These are phyloP conservation scores for Neurospora sp. DNA, from an alignment of 495 filamentous ascomycete species.

Conservation along the genomic window DNA sequence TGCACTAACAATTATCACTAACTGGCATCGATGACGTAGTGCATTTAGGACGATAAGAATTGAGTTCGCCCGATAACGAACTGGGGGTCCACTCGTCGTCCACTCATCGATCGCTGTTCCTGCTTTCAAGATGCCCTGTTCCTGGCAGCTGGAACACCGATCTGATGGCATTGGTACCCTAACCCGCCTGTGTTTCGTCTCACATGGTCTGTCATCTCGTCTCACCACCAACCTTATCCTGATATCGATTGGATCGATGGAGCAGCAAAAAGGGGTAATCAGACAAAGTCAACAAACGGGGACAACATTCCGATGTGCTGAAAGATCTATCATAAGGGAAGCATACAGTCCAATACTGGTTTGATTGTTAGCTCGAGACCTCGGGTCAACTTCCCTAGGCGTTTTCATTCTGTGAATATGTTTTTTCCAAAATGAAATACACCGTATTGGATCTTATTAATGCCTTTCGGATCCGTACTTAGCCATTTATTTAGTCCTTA, in stretches of 20 bases:
- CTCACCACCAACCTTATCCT: background rate
- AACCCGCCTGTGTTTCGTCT: background rate
- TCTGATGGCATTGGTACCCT: too few relatives aligned
- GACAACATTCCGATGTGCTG: background rate
- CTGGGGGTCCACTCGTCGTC: background rate
- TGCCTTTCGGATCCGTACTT: too few relatives aligned
- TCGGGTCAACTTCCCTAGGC: too few relatives aligned
- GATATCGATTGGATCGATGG: background rate
- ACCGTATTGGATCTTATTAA: too few relatives aligned
- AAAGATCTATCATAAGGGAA: background rate
- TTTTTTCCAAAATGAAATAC: too few relatives aligned
- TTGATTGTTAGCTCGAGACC: too few relatives aligned
- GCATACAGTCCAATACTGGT: too few relatives aligned
- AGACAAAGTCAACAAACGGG: background rate
- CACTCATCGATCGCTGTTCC: background rate
- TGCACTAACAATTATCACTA: background rate
- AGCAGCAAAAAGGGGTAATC: background rate
- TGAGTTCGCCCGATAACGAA: background rate
- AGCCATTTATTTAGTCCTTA: too few relatives aligned
- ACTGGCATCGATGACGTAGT: background rate
- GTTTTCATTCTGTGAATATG: too few relatives aligned
- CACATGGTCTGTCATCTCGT: background rate
- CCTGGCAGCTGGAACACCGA: background rate
- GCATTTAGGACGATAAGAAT: background rate
- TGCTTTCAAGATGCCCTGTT: background rate